Evolutionary conservation across 352 stramenopile genomes (phyloP), one percentile per base, ranked within the genome.

Genomic region (Halophytophthora batemanensis): DNA sequence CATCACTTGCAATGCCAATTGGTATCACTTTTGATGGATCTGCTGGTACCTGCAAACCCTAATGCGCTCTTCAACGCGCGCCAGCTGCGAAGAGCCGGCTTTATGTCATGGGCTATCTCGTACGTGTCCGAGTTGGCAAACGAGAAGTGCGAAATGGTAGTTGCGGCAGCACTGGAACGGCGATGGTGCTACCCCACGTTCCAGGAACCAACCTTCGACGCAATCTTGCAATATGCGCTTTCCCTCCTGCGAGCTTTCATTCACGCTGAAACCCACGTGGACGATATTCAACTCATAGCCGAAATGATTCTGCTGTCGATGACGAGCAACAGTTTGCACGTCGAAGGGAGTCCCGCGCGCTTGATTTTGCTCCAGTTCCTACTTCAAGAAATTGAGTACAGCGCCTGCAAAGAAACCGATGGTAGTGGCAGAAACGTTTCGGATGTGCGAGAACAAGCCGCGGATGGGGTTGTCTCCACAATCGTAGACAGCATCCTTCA

Each of bases 21-120:
- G 1, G 50, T 93, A 17, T 29, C 54, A 7, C 55, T 73, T 6
- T 62, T 93, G 4, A 63, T 74, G 35, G 53, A 69, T n/a, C 56
- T 77, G 3, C 44, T 93, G 6, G 61, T 74, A 11, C 17, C 49
- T 0, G 52, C 56, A 6, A 93, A 93, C 45, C 74, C 77, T 2
- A 93, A 93, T 29, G 65, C 79, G 10, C 53, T 93, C 12, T 93
- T 93, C 47, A 93, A 93, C 46, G 77, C 69, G 1, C 71, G 82
- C 2, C 82, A 90, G 40, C 29, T 93, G 31, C 75, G 82, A 13
- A 66, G 81, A 40, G 56, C 67, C 3, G 63, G 66, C 1, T 40
- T 93, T 2, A 18, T 88, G 1, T 56, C 54, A 33, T 93, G 82
- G 82, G 65, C 84, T 12, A 43, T 90, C 5, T 40, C 64, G 15